phyloP scores from a whole-genome alignment of 306 rosid species.

The Hippophae rhamnoides region DNA sequence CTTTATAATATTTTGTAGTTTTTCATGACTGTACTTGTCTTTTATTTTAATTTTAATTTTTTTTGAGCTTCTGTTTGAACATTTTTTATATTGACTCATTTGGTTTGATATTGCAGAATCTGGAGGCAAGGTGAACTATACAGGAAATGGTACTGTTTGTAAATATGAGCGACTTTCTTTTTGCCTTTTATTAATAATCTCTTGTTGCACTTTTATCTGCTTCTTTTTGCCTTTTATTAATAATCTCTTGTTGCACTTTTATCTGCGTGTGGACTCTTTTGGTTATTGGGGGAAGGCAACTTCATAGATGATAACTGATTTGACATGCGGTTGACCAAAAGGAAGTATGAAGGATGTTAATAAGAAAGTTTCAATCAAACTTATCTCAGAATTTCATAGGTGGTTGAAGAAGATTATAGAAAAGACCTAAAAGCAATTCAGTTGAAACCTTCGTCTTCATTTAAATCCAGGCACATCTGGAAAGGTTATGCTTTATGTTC shows the following conservation, averaged over 20 bases:
- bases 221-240: background rate
- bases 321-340: background rate
- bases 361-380: background rate
- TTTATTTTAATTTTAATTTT: background rate
- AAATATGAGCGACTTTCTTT: background rate
- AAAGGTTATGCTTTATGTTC: no score
- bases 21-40: no score
- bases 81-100: no score
- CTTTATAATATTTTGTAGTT: no score
- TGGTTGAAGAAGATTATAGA: background rate
- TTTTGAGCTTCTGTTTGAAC: no score
- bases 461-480: no score
- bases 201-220: no score
- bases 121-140: no score
- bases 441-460: background rate
- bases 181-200: background rate
- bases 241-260: background rate
- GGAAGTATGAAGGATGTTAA: background rate
- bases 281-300: conserved; percentile 1
- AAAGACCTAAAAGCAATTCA: background rate
- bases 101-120: no score
- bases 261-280: no score
- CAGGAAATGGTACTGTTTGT: no score
- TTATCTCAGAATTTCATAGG: conserved; percentile 2
- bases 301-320: background rate